phyloP scores from a whole-genome alignment of 2,329 filamentous ascomycete genomes.

The Xylariaceae sp. region DNA sequence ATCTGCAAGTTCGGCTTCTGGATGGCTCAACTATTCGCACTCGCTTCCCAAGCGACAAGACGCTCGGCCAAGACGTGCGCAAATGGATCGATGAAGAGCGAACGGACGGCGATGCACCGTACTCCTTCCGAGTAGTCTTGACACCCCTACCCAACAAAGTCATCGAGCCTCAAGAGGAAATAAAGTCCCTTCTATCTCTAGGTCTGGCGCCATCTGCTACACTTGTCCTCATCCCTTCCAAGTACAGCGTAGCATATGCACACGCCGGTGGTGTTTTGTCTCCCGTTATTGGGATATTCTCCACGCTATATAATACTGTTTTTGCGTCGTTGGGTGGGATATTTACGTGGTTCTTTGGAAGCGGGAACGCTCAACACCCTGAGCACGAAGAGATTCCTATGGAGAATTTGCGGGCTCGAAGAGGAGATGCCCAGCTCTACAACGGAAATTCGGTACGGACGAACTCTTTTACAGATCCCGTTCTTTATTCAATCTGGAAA shows the following conservation, averaged over 20 bases:
- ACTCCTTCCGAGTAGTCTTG: conserved; percentile 83
- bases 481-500: neutral
- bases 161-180: conserved; percentile 79
- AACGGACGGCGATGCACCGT: conserved; percentile 66
- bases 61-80: conserved; percentile 71
- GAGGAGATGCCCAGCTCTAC: conserved; percentile 74
- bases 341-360: conserved; percentile 31
- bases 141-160: conserved; percentile 77
- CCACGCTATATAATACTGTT: conserved; percentile 29
- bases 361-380: neutral
- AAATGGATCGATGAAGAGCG: conserved; percentile 75
- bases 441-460: conserved; percentile 84
- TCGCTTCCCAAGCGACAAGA: conserved; percentile 70
- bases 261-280: conserved; percentile 41
- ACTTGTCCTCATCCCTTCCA: conserved; percentile 77
- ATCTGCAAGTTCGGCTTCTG: conserved; percentile 81
- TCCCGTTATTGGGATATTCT: conserved; percentile 32
- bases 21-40: conserved; percentile 82
- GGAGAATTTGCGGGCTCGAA: conserved; percentile 40
- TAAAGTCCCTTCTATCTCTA: conserved; percentile 69
- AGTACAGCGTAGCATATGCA: conserved; percentile 51
- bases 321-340: conserved; percentile 39
- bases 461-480: neutral
- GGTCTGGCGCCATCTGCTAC: conserved; percentile 82
- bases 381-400: conserved; percentile 37